Percentiles rank a stretch among this genome's conserved stretches.
phyloP scores from a whole-genome alignment of 2,329 filamentous ascomycete species.

The Botrytis sinoallii region DNA sequence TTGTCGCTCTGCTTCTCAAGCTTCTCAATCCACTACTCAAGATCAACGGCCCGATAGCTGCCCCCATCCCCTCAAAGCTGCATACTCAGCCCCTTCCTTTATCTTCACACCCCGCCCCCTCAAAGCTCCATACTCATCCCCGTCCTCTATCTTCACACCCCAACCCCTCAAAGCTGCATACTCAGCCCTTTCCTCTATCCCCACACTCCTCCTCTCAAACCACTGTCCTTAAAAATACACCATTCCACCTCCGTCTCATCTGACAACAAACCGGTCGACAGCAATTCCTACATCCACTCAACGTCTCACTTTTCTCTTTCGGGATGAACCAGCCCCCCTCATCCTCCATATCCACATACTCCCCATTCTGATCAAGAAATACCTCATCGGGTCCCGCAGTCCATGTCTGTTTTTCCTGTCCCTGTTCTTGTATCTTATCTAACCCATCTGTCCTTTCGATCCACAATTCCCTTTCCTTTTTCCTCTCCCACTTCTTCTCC shows the following conservation, averaged over 20 bases:
- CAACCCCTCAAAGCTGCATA: too few relatives aligned
- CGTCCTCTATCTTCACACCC: too few relatives aligned
- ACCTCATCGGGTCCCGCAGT: background rate
- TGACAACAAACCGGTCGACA: background rate
- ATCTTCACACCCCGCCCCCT: too few relatives aligned
- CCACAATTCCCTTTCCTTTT: background rate
- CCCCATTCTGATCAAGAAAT: background rate
- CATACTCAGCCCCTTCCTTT: too few relatives aligned
- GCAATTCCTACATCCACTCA: background rate
- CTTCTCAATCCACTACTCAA: background rate
- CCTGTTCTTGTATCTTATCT: background rate
- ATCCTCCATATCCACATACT: background rate
- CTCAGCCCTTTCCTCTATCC: background rate
- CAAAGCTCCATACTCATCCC: too few relatives aligned
- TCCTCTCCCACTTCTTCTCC: background rate
- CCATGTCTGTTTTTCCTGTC: background rate
- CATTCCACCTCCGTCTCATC: background rate
- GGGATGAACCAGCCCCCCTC: background rate
- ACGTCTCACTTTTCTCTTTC: background rate
- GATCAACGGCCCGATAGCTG: fast-evolving
- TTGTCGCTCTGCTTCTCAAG: background rate
- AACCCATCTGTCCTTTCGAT: background rate
- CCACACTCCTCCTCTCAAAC: background rate
- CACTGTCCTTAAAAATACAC: background rate
- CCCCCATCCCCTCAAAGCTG: too few relatives aligned